Base-by-base conservation (phyloP, 1,284 basidiomycete genomes). In the Austroboletus niveus region DNA sequence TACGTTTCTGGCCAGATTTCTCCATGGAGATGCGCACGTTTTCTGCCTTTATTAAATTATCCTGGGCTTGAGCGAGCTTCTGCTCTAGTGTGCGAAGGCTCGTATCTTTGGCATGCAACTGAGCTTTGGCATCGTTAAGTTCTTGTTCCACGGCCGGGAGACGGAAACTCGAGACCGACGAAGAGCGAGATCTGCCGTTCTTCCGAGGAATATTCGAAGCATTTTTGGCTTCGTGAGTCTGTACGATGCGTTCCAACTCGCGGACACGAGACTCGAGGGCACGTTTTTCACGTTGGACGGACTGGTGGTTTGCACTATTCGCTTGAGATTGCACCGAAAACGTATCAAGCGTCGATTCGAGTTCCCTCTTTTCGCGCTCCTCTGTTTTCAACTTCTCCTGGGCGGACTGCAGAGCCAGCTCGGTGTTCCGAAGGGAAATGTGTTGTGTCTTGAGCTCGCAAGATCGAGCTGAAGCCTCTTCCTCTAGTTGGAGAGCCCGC, bases 21-120 rank as follows among this genome's bases (percentile, higher is more conserved):
- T 85, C 83, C 22, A 73, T 49, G 2, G 81, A 82, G 2, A 76
- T 71, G 55, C 76, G 79, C 63, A 82, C 83, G 53, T 89, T 89
- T 57, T 83, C 79, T 10, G 73, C 64, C 47, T 73, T 75, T 22
- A 81, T 67, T 11, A 82, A 62, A 36, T 81, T 73, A 9, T 69
- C 66, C 48, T 84, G 80, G 4, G 72, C 68, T 20, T 72, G 74
- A 5, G 74, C 62, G 8, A 82, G 67, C 57, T 81, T 84, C 51
- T 77, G 72, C 38, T 72, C 73, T 6, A 73, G 59, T 14, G 57
- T 57, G 11, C 66, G 62, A 10, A 85, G 65, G 39, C 75, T 76
- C 27, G 63, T 56, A 17, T 80, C 77, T 44, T 74, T 79, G 54
- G 72, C 69, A 2, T 68, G 63, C 8, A 80, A 63, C 8, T 71